Evolutionary conservation across 2,329 filamentous ascomycete species (phyloP), one percentile per base, ranked within the genome.

Genomic region (Sphaerulina musiva): DNA sequence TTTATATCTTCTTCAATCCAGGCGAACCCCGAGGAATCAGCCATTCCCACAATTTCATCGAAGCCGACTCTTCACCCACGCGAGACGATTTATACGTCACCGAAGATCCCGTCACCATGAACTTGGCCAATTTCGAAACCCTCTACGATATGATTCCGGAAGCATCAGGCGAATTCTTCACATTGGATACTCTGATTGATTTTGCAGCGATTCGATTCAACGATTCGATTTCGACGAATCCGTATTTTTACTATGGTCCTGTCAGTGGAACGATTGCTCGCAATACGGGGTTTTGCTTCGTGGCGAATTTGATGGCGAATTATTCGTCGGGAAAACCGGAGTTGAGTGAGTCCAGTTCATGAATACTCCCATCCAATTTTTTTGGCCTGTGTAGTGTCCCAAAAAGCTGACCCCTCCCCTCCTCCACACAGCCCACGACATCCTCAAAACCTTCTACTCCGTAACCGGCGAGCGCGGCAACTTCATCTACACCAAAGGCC

Each of bases 1-100:
- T n/a, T n/a, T n/a, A n/a, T n/a, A n/a, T n/a, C n/a, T n/a, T n/a
- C n/a, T n/a, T n/a, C n/a, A n/a, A n/a, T n/a, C 1, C 4, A 51
- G 48, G 48, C 29, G 39, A 51, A 32, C 64, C 66, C 12, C 55
- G 62, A 45, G 68, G 67, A 12, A 70, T 81, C 2, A 67, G 67
- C 11, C 75, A 76, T n/a, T 75, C 74, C 2, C 80, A 82, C 64
- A 80, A 80, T 63, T 74, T 76, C 52, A 77, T 80, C 60, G 79
- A 82, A 68, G 69, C 74, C 0, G 79, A 82, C 64, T 75, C 70
- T 0, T 80, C 78, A 42, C 72, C 74, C 43, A 80, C 78, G 0
- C 73, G 79, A 2, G 72, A 75, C 36, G 79, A 81, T 54, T 66
- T 82, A 0, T 81, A 81, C 63, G 53, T 64, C 3, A 63, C 61